Evolutionary conservation across 768 basidiomycete genomes (phyloP).

Genomic region (Trametes punicea): DNA sequence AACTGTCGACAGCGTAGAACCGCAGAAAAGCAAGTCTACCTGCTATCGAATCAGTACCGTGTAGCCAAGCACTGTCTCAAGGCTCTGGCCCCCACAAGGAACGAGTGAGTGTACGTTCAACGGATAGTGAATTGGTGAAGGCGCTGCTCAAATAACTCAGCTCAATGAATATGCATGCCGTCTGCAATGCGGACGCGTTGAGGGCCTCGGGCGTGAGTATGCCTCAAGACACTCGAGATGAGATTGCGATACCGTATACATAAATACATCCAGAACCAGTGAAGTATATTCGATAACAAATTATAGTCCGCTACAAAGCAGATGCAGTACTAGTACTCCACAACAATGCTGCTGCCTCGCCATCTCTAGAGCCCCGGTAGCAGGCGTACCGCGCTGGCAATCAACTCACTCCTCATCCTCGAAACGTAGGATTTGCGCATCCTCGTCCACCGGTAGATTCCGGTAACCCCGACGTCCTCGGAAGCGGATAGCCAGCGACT

Average conservation of each 20-base stretch:
- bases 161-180: no score
- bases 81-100: no score
- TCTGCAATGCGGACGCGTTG: no score
- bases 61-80: no score
- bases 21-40: no score
- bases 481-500: slow-evolving; percentile 36
- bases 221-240: background rate
- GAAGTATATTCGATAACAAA: slow-evolving; percentile 12
- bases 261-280: slow-evolving; percentile 15
- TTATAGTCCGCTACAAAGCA: slow-evolving; percentile 4
- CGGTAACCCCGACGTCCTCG: slow-evolving; percentile 59
- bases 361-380: background rate
- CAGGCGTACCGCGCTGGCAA: background rate
- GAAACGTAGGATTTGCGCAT: slow-evolving; percentile 81
- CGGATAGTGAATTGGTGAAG: no score
- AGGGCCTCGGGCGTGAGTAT: background rate
- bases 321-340: slow-evolving; percentile 11
- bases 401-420: slow-evolving; percentile 62
- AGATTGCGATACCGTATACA: slow-evolving; percentile 2
- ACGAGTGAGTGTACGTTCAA: no score
- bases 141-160: no score
- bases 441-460: slow-evolving; percentile 79
- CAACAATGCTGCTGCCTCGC: background rate
- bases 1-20: no score
- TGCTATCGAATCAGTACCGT: no score